Evolutionary conservation across 129 eudicot genomes (phyloP).

Genomic region (Daucus carota): DH1_v3.0 NC_030381.2:33891501-33892000

Average conservation of each 20-base stretch:
- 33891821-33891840: slow-evolving; percentile 78
- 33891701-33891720: slow-evolving; percentile 60
- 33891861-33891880: slow-evolving; percentile 51
- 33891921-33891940: slow-evolving; percentile 71
- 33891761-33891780: slow-evolving; percentile 61
- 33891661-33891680: slow-evolving; percentile 56
- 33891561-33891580: slow-evolving; percentile 50
- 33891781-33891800: slow-evolving; percentile 36
- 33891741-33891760: slow-evolving; percentile 64
- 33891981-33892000: slow-evolving; percentile 75
- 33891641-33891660: slow-evolving; percentile 44
- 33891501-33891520: slow-evolving; percentile 37
- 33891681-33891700: slow-evolving; percentile 59
- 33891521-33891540: slow-evolving; percentile 17
- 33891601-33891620: slow-evolving; percentile 71
- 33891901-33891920: slow-evolving; percentile 75
- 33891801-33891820: slow-evolving; percentile 75
- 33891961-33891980: slow-evolving; percentile 78
- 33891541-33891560: slow-evolving; percentile 24
- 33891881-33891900: slow-evolving; percentile 85
- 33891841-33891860: slow-evolving; percentile 33
- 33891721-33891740: slow-evolving; percentile 43
- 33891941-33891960: slow-evolving; percentile 77
- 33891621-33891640: slow-evolving; percentile 31
- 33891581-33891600: slow-evolving; percentile 44